These are phyloP conservation scores for Sphagnum contortum DNA, from an alignment of 225 moss, liverwort and hornwort species.

Conservation along the genomic window DNA sequence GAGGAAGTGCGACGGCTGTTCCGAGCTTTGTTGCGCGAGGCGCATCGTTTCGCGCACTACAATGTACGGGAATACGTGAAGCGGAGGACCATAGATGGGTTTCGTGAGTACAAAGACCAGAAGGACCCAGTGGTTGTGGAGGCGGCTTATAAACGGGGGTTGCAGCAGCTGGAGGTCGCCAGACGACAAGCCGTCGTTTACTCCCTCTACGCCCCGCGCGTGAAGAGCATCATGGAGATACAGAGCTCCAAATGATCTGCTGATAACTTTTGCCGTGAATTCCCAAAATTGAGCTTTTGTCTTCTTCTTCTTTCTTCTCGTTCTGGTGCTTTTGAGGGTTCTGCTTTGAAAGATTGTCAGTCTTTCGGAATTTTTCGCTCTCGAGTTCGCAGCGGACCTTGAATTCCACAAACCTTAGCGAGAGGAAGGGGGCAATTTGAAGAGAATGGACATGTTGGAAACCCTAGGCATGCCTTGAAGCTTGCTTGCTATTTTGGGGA, in stretches of 20 bases:
- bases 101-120: constrained; percentile 31
- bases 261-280: constrained; percentile 1
- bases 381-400: too few relatives aligned
- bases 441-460: too few relatives aligned
- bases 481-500: too few relatives aligned
- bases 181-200: constrained; percentile 77
- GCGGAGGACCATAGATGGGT: constrained; percentile 63
- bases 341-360: too few relatives aligned
- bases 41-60: constrained; percentile 71
- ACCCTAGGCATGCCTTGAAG: too few relatives aligned
- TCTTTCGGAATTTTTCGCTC: too few relatives aligned
- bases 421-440: too few relatives aligned
- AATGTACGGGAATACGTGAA: constrained; percentile 92
- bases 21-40: constrained; percentile 61
- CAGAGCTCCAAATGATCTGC: constrained; percentile 26
- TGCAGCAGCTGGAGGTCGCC: constrained; percentile 63
- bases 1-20: constrained; percentile 52
- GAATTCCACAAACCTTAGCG: too few relatives aligned
- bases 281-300: too few relatives aligned
- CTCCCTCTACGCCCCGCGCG: constrained; percentile 53
- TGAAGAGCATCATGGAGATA: constrained; percentile 92
- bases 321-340: too few relatives aligned
- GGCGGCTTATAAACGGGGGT: constrained; percentile 43
- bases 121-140: constrained; percentile 45
- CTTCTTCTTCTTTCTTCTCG: too few relatives aligned